Conservation (phyloP, 768 basidiomycete genomes). For the Boletus huronensis region DNA sequence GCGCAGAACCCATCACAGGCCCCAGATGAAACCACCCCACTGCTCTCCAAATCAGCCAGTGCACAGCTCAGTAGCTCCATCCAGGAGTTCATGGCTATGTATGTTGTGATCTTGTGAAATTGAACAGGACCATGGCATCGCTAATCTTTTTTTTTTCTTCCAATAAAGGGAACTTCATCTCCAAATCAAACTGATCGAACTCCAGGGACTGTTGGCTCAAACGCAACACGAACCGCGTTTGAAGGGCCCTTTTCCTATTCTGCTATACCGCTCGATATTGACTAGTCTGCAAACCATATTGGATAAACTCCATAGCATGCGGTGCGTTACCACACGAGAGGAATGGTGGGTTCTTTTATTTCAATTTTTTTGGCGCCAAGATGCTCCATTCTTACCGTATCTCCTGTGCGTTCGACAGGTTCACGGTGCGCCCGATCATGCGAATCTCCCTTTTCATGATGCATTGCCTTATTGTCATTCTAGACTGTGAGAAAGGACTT, state of each 20-base stretch:
- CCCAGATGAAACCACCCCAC: conserved; percentile 31
- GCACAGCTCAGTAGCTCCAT: conserved; percentile 59
- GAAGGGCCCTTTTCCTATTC: conserved; percentile 92
- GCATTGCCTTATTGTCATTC: neutral
- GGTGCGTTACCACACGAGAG: conserved; percentile 93
- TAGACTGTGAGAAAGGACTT: conserved; percentile 84
- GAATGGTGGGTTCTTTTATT: conserved; percentile 64
- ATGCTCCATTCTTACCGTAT: conserved; percentile 7
- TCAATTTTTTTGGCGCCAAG: neutral
- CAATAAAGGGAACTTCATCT: conserved; percentile 84
- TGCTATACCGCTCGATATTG: conserved; percentile 79
- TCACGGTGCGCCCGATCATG: conserved; percentile 50
- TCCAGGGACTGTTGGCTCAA: conserved; percentile 82
- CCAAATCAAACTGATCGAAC: conserved; percentile 83
- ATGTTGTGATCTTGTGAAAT: conserved; percentile 19
- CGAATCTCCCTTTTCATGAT: neutral
- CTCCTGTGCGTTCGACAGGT: conserved; percentile 41
- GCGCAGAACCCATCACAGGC: neutral
- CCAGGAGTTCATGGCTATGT: conserved; percentile 93
- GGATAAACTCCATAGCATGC: conserved; percentile 91
- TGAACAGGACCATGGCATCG: neutral
- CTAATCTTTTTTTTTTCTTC: conserved; percentile 3
- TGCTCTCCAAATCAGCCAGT: conserved; percentile 35
- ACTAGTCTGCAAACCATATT: conserved; percentile 81
- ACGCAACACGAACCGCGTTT: conserved; percentile 91